Base-by-base conservation (phyloP, 2,329 filamentous ascomycete species). In the Paramyrothecium roridum region DNA sequence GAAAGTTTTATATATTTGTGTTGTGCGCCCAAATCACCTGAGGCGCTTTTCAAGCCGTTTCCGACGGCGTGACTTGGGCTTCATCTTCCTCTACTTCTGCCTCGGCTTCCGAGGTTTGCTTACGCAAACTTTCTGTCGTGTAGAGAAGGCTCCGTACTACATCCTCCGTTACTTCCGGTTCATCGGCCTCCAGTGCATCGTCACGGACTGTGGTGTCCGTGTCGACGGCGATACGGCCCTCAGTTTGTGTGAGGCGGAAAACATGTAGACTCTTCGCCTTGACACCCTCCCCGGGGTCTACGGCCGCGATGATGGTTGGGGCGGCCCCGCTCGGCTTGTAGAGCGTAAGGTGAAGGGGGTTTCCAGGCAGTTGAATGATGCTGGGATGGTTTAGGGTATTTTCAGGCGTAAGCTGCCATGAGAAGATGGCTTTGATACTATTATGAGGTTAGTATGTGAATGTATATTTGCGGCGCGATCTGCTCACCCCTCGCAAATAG, bases 391-490 rank as follows among this genome's bases (percentile, higher is more conserved):
- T 69, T 45, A 91, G 74, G 16, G 67, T 70, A 57, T 80, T 80
- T 50, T 81, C 68, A 1, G 67, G 57, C 7, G 62, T 67, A 40
- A 89, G 75, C n/a, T 73, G 72, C 73, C 88, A 89, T 54, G 82
- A 73, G 69, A 93, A 86, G 10, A 96, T 73, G 45, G 80, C 89
- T 56, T 85, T 81, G 54, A 82, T 67, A 37, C 80, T 85, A 59
- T 30, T n/a, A 21, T 21, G 33, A 46, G 8, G 57, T 71, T 53
- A 67, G 59, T 57, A 57, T 8, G 20, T 30, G 22, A 1, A 3
- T 10, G 3, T 40, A 6, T 19, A 43, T 2, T 43, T 33, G 1
- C 20, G 21, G 8, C 2, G 21, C 7, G 22, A 26, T n/a, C 48
- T 16, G 48, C 77, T 73, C 75, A 86, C 84, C 80, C 82, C 75